phyloP scores from a whole-genome alignment of 2,329 filamentous ascomycete species.

The Diaporthe aspalathi region DNA sequence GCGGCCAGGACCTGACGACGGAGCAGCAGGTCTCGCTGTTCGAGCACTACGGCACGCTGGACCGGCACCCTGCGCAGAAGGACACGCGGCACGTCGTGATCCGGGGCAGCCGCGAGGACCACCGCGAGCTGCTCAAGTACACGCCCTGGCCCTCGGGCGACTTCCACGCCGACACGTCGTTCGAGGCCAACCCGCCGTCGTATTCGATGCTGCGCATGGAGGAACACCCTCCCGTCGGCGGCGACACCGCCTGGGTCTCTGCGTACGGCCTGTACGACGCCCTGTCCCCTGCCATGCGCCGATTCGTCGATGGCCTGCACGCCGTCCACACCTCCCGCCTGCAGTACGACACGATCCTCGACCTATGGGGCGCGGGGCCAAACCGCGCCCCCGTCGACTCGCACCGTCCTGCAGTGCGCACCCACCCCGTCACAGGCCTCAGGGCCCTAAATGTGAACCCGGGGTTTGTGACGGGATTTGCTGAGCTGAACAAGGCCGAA shows the following conservation, averaged over 20 bases:
- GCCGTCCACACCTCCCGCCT: neutral
- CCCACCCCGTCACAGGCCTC: slow-evolving; percentile 60
- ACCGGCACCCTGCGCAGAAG: neutral
- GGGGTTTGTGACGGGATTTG: slow-evolving; percentile 60
- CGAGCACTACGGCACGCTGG: neutral
- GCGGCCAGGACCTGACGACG: neutral
- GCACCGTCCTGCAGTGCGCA: slow-evolving; percentile 60
- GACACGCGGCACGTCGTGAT: neutral
- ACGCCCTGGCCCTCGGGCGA: neutral
- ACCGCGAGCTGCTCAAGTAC: slow-evolving; percentile 1
- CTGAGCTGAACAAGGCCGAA: slow-evolving; percentile 60
- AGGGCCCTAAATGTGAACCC: slow-evolving; percentile 59
- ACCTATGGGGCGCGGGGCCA: slow-evolving; percentile 54
- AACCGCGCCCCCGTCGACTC: slow-evolving; percentile 52
- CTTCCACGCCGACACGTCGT: slow-evolving; percentile 1
- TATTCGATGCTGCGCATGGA: neutral
- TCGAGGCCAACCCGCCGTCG: neutral
- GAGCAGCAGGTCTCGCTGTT: neutral
- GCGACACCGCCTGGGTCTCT: neutral
- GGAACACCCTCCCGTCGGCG: slow-evolving; percentile 48
- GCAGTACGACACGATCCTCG: slow-evolving; percentile 60
- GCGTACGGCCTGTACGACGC: neutral
- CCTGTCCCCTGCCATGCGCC: neutral
- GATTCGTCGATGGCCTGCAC: neutral
- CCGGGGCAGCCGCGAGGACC: neutral